Evolutionary conservation across 2,329 filamentous ascomycete genomes (phyloP).

Genomic region (Microascus cirrosus): DNA sequence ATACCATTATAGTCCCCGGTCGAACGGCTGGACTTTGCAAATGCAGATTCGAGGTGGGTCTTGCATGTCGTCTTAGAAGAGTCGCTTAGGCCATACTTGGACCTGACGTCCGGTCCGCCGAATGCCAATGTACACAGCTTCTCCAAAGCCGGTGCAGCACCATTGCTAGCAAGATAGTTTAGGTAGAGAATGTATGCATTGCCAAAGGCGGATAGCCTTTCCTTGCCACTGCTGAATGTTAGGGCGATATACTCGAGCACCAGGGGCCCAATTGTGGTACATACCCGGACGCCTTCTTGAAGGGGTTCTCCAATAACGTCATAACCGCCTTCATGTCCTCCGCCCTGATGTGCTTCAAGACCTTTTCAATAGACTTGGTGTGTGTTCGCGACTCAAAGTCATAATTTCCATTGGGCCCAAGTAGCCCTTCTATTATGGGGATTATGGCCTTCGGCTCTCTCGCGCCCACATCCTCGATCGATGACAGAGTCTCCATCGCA

Average conservation of each 20-base stretch:
- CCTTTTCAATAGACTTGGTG: conserved; percentile 69
- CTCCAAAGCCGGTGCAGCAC: conserved; percentile 10
- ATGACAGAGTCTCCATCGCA: conserved; percentile 61
- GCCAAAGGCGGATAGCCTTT: background rate
- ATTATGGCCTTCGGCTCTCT: conserved; percentile 47
- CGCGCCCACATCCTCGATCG: conserved; percentile 54
- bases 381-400: conserved; percentile 82
- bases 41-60: conserved; percentile 42
- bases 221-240: background rate
- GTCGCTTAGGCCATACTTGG: conserved; percentile 27
- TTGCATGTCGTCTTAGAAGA: conserved; percentile 41
- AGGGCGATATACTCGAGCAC: background rate
- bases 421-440: conserved; percentile 52
- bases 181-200: conserved; percentile 43
- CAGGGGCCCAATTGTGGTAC: background rate
- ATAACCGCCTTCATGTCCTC: conserved; percentile 44
- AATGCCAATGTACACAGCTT: conserved; percentile 1
- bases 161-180: conserved; percentile 28
- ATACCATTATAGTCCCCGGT: conserved; percentile 39
- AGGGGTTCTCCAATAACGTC: conserved; percentile 24
- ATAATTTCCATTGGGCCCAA: conserved; percentile 57
- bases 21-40: conserved; percentile 43
- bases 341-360: conserved; percentile 49
- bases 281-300: conserved; percentile 1
- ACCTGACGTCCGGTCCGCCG: background rate